These are phyloP conservation scores for Cryptosporidium muris DNA, from an alignment of 169 alveolate genomes.

Conservation along the genomic window DNA sequence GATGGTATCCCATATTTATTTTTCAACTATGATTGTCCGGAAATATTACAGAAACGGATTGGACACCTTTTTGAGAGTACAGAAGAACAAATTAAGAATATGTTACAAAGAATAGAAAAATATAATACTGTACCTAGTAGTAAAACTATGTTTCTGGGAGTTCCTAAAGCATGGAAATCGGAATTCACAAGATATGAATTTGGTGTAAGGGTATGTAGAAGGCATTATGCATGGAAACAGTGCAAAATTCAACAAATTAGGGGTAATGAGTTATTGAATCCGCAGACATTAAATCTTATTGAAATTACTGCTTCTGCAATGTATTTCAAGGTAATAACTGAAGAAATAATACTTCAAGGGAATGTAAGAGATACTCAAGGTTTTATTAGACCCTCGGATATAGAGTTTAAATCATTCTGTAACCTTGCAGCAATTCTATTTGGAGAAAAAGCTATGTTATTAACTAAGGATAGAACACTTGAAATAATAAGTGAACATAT, in stretches of 20 bases:
- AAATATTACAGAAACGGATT: slow-evolving; percentile 15
- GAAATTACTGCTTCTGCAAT: slow-evolving; percentile 53
- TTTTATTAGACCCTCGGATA: neutral
- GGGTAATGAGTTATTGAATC: slow-evolving; percentile 1
- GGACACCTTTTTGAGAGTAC: neutral
- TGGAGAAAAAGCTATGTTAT: neutral
- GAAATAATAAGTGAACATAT: neutral
- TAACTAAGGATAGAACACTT: too few relatives aligned
- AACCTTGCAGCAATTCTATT: slow-evolving; percentile 25
- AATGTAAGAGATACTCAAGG: neutral
- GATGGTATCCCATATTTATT: slow-evolving; percentile 53
- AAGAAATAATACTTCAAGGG: neutral
- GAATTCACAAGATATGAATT: slow-evolving; percentile 36
- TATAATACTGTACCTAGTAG: neutral
- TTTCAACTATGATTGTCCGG: slow-evolving; percentile 47
- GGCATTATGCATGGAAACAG: slow-evolving; percentile 54
- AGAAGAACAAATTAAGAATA: neutral
- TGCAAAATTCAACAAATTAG: slow-evolving; percentile 3
- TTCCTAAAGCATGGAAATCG: neutral
- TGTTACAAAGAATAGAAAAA: neutral
- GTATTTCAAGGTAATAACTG: slow-evolving; percentile 16
- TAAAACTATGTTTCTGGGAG: too few relatives aligned
- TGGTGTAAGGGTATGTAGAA: slow-evolving; percentile 53
- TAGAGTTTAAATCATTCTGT: slow-evolving; percentile 15
- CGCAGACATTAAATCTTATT: slow-evolving; percentile 15